A percentile compares a stretch with the other conserved stretches of the same genome.
These are phyloP conservation scores for Microsporum canis DNA, from an alignment of 2,329 filamentous ascomycete species.

Conservation along the genomic window DNA sequence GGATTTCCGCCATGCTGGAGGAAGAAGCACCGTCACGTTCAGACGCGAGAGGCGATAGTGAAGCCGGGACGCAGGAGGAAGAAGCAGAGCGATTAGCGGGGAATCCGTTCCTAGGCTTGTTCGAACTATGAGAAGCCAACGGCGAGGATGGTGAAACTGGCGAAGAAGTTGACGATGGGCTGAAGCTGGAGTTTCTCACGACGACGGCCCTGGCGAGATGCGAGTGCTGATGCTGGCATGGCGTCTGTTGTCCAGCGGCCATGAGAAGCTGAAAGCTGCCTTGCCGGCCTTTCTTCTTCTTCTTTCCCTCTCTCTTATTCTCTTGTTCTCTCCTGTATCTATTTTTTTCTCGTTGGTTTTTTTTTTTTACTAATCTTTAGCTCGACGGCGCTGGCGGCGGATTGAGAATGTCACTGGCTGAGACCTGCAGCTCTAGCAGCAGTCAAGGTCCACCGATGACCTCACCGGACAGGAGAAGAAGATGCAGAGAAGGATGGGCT, in stretches of 20 bases:
- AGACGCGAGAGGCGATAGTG: not conserved
- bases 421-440: not conserved
- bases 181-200: constrained; percentile 31
- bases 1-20: not conserved
- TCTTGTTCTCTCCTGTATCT: not conserved
- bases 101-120: not conserved
- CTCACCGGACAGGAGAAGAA: not conserved
- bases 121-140: not conserved
- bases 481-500: not conserved
- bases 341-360: not conserved
- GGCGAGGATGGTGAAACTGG: constrained; percentile 1
- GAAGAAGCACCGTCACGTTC: not conserved
- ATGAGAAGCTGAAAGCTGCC: constrained; percentile 1
- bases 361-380: not conserved
- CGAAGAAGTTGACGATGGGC: constrained; percentile 16
- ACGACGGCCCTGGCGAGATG: constrained; percentile 41
- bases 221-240: constrained; percentile 32
- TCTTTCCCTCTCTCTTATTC: not conserved
- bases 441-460: constrained; percentile 1
- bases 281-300: not conserved
- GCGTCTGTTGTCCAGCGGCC: constrained; percentile 4
- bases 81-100: not conserved
- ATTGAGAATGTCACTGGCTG: not conserved
- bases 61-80: not conserved
- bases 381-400: not conserved